Base-by-base conservation (phyloP, 2,329 filamentous ascomycete genomes). In the Colletotrichum cereale region DNA sequence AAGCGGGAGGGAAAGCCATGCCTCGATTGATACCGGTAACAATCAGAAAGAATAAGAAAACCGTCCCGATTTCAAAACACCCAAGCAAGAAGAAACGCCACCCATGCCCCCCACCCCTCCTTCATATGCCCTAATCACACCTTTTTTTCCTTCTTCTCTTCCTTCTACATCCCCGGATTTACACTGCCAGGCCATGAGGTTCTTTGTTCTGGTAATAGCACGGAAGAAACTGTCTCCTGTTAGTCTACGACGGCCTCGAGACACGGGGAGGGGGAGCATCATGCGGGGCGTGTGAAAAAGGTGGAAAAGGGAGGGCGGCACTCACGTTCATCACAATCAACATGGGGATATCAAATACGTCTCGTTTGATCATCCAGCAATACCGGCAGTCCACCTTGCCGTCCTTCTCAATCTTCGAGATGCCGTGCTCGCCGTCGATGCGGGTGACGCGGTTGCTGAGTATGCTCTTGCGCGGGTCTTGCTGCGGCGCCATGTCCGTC, bases 261-360 rank as follows among this genome's bases (percentile, higher is more conserved):
- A 11, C 29, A 55, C 31, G 26, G 38, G 16, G 14, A 47, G 14
- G n/a, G n/a, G n/a, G n/a, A n/a, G n/a, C n/a, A n/a, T n/a, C n/a
- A n/a, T n/a, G n/a, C n/a, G n/a, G n/a, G n/a, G n/a, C n/a, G 16
- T 24, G 18, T 12, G 6, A 8, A 24, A 16, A 16, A 2, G 31
- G 38, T n/a, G 36, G 55, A n/a, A n/a, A 53, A 64, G 26, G 26
- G 24, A 11, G 42, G 34, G 26, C n/a, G 34, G 65, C 11, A 91
- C 95, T 92, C 82, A 98, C 96, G 84, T 98, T 98, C 86, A 98
- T 96, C 78, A 98, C 93, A 81, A 98, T 97, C 84, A 98, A 87
- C 94, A 98, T 97, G 29, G 96, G 96, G 82, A 98, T 97, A 84
- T 98, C 96, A 84, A 98, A 98, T 50, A 96, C 94, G 81, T 99